phyloP scores from a whole-genome alignment of 164 flowering plant species.

The Magnolia sinica region DNA sequence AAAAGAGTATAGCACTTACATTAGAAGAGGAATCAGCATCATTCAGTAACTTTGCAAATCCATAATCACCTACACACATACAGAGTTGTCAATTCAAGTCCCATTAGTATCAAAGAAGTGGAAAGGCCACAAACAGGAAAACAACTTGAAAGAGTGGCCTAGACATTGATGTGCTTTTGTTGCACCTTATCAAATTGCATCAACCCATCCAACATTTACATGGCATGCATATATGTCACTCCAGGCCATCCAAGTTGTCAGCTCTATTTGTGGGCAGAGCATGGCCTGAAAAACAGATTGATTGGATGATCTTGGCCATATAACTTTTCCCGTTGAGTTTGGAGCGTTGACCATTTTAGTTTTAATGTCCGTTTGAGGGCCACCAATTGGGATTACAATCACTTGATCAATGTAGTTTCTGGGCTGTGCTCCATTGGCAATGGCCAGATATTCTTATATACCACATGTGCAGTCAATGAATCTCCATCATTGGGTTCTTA shows the following conservation, averaged over 20 bases:
- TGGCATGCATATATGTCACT: no score
- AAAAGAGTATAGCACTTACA: constrained; percentile 25
- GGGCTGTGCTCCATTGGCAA: neutral
- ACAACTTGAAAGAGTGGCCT: neutral
- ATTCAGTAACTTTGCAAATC: constrained; percentile 58
- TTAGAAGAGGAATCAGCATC: constrained; percentile 50
- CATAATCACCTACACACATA: constrained; percentile 51
- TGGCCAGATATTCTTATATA: neutral
- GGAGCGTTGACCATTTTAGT: neutral
- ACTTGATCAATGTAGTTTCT: neutral
- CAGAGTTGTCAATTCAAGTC: neutral
- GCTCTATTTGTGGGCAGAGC: no score
- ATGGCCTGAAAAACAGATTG: no score
- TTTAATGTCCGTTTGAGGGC: neutral
- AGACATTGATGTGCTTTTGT: no score
- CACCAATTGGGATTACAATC: neutral
- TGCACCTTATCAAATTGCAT: no score
- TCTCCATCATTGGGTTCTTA: no score
- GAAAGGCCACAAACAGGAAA: neutral
- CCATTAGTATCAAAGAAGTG: constrained; percentile 12
- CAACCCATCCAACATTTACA: no score
- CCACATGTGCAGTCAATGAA: neutral
- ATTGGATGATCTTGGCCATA: no score
- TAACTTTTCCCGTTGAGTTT: neutral
- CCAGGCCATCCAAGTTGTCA: no score